A percentile compares a stretch with the other conserved stretches of the same genome.
These are phyloP conservation scores for Penicillium herquei DNA, from an alignment of 495 filamentous ascomycete species.

Conservation along the genomic window DNA sequence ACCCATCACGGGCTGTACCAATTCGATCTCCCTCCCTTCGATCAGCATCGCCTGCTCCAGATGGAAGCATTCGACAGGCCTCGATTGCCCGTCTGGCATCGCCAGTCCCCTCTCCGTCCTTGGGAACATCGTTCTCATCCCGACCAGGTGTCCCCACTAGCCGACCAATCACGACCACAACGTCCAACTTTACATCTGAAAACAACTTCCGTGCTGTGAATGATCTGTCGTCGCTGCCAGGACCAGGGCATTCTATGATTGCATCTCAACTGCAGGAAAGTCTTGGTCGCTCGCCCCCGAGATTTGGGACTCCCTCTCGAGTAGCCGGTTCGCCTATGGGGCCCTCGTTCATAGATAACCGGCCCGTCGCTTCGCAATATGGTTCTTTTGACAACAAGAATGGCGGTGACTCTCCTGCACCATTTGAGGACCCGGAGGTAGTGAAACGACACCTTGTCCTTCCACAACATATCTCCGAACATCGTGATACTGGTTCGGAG, in stretches of 20 bases:
- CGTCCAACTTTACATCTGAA: constrained; percentile 16
- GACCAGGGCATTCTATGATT: constrained; percentile 74
- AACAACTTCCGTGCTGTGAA: constrained; percentile 37
- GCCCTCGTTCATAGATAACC: constrained; percentile 43
- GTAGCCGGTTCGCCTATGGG: constrained; percentile 55
- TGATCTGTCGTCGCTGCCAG: constrained; percentile 47
- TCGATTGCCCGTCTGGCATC: constrained; percentile 73
- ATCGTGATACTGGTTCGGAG: constrained; percentile 38
- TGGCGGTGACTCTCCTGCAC: constrained; percentile 38
- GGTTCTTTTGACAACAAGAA: constrained; percentile 73
- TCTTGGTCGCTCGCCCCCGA: constrained; percentile 50
- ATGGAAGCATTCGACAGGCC: constrained; percentile 54
- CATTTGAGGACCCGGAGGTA: constrained; percentile 77
- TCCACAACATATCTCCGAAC: constrained; percentile 48
- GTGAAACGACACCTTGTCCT: constrained; percentile 79
- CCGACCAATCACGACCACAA: constrained; percentile 19
- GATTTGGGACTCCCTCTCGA: constrained; percentile 51
- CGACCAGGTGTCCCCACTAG: constrained; percentile 38
- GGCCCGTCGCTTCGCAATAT: constrained; percentile 62
- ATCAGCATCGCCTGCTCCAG: constrained; percentile 41
- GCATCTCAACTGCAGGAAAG: constrained; percentile 70
- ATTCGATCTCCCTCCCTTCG: constrained; percentile 37
- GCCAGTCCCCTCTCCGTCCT: constrained; percentile 56
- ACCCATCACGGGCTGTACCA: constrained; percentile 33
- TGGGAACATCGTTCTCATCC: constrained; percentile 42